Conservation (phyloP, 306 rosid genomes). For the Prunus armeniaca region DNA sequence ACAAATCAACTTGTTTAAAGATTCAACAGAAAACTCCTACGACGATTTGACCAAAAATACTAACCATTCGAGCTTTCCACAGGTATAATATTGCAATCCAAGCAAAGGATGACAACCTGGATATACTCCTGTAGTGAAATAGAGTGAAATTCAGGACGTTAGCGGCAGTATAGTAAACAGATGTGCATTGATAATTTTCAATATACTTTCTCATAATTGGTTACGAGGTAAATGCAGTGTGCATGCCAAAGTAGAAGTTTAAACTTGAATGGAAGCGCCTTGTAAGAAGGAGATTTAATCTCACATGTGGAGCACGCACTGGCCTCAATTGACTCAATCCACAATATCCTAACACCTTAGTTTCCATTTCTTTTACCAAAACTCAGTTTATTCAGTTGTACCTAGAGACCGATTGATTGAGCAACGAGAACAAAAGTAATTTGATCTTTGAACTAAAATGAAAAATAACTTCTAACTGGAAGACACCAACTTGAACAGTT, state of each 20-base stretch:
- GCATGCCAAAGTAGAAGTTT: no score
- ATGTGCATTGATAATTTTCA: no score
- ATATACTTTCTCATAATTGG: no score
- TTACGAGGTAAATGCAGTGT: background rate
- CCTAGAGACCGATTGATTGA: background rate
- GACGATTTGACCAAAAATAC: conserved; percentile 21
- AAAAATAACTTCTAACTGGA: conserved; percentile 1
- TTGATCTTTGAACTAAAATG: conserved; percentile 11
- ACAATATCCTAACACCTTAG: background rate
- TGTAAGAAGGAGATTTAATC: background rate
- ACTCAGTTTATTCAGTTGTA: background rate
- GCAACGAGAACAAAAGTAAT: background rate
- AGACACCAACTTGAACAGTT: conserved; percentile 16
- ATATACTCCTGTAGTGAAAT: conserved; percentile 61
- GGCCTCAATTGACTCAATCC: background rate
- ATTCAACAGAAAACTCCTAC: background rate
- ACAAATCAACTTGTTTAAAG: background rate
- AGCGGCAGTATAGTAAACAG: background rate
- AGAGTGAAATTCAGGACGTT: conserved; percentile 14
- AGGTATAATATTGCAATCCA: conserved; percentile 83
- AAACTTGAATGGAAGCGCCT: no score
- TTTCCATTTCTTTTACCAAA: conserved; percentile 7
- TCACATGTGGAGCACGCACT: background rate
- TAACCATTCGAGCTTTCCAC: conserved; percentile 95
- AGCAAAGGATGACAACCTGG: conserved; percentile 79